phyloP scores from a whole-genome alignment of 2,329 filamentous ascomycete species.

The Ophiostoma triangulosporum region DNA sequence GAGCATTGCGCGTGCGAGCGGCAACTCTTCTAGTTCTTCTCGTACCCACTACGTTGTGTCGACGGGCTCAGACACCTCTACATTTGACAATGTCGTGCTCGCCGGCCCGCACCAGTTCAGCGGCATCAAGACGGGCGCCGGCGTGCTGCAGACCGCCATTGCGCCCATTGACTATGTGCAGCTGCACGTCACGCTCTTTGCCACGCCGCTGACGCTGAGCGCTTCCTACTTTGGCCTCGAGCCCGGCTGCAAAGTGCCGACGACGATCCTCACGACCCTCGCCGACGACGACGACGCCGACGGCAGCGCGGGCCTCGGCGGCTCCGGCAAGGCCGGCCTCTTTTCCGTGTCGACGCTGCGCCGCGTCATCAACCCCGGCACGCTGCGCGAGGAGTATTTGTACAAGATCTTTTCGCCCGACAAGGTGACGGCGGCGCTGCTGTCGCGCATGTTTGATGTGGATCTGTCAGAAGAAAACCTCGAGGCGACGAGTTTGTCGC shows the following conservation, averaged over 20 bases:
- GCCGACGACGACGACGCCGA: constrained; percentile 38
- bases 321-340: constrained; percentile 63
- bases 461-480: constrained; percentile 25
- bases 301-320: constrained; percentile 32
- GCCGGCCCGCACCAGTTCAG: constrained; percentile 76
- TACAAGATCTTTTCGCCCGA: constrained; percentile 54
- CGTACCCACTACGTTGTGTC: constrained; percentile 37
- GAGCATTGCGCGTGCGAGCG: neutral
- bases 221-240: constrained; percentile 58
- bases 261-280: constrained; percentile 72
- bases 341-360: constrained; percentile 72
- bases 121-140: constrained; percentile 47
- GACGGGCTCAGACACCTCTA: constrained; percentile 18
- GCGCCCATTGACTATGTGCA: constrained; percentile 74
- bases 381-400: constrained; percentile 37
- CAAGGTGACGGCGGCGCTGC: constrained; percentile 36
- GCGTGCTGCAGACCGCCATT: constrained; percentile 55
- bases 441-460: constrained; percentile 38
- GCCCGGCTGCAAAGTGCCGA: constrained; percentile 46
- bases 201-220: constrained; percentile 61
- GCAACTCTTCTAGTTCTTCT: no score
- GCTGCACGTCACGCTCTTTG: constrained; percentile 81
- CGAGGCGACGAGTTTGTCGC: constrained; percentile 8
- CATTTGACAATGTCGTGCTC: constrained; percentile 59
- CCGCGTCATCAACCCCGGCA: constrained; percentile 46